phyloP scores from a whole-genome alignment of 768 basidiomycete species.

The Xerocomellus intermedius region DNA sequence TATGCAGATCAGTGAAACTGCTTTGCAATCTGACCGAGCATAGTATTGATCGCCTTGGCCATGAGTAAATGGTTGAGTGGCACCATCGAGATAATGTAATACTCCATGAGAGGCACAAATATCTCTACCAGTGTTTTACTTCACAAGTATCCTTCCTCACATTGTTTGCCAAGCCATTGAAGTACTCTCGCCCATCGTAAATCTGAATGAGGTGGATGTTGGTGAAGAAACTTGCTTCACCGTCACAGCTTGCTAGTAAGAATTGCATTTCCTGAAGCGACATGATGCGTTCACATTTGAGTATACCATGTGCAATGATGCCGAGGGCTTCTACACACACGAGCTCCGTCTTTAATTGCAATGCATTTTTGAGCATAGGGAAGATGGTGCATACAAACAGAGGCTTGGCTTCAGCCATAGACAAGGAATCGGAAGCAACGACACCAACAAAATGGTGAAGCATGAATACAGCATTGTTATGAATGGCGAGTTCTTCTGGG shows the following conservation, averaged over 20 bases:
- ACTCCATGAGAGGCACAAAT: too few relatives aligned
- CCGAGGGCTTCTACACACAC: slow-evolving; percentile 80
- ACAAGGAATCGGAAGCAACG: slow-evolving; percentile 32
- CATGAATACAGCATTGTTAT: slow-evolving; percentile 71
- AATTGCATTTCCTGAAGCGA: slow-evolving; percentile 76
- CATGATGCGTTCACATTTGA: slow-evolving; percentile 55
- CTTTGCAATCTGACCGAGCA: too few relatives aligned
- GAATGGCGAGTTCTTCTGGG: slow-evolving; percentile 80
- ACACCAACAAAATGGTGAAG: slow-evolving; percentile 77
- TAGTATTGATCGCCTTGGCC: too few relatives aligned
- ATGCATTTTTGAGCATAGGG: slow-evolving; percentile 75
- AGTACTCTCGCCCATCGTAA: slow-evolving; percentile 85
- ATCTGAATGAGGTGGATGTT: slow-evolving; percentile 91
- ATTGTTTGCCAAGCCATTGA: slow-evolving; percentile 49
- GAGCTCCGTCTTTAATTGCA: slow-evolving; percentile 73
- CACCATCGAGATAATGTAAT: too few relatives aligned
- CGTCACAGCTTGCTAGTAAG: slow-evolving; percentile 82
- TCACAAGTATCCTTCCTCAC: too few relatives aligned
- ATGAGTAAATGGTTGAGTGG: too few relatives aligned
- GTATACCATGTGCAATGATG: slow-evolving; percentile 75
- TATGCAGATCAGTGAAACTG: too few relatives aligned
- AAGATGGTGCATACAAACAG: slow-evolving; percentile 65
- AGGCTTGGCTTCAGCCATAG: slow-evolving; percentile 45
- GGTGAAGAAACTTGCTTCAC: slow-evolving; percentile 95
- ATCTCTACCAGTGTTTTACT: too few relatives aligned